Evolutionary conservation across 192 early-diverging fungal species (phyloP).

Genomic region (Pecoramyces ruminantium): DNA sequence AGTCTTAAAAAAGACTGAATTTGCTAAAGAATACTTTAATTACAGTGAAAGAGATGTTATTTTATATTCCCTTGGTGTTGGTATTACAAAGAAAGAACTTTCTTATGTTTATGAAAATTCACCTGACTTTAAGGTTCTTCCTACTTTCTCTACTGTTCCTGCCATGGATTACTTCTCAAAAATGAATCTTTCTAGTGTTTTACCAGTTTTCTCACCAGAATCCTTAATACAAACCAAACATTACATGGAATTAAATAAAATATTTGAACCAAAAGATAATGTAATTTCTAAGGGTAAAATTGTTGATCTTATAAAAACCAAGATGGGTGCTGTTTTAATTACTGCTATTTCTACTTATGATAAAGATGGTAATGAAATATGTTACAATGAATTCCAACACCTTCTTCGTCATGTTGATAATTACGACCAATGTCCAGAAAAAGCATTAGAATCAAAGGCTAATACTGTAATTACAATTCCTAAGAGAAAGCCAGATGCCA

Average conservation of each 20-base stretch:
- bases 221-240: slow-evolving; percentile 86
- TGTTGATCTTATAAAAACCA: slow-evolving; percentile 94
- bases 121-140: slow-evolving; percentile 68
- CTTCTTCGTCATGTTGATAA: slow-evolving; percentile 87
- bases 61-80: slow-evolving; percentile 88
- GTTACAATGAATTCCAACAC: slow-evolving; percentile 75
- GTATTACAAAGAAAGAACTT: slow-evolving; percentile 72
- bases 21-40: slow-evolving; percentile 29
- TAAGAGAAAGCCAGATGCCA: slow-evolving; percentile 63
- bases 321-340: slow-evolving; percentile 73
- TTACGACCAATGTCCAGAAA: slow-evolving; percentile 59
- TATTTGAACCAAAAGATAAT: slow-evolving; percentile 68
- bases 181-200: slow-evolving; percentile 2
- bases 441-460: slow-evolving; percentile 50
- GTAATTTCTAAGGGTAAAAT: slow-evolving; percentile 58
- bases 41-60: slow-evolving; percentile 83
- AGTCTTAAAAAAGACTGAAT: slow-evolving; percentile 27
- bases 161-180: slow-evolving; percentile 28
- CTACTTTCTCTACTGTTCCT: slow-evolving; percentile 83
- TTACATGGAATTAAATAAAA: slow-evolving; percentile 71
- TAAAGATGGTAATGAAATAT: slow-evolving; percentile 50
- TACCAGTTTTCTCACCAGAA: slow-evolving; percentile 4
- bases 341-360: slow-evolving; percentile 70
- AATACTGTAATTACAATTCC: slow-evolving; percentile 68
- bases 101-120: slow-evolving; percentile 80